Evolutionary conservation across 768 basidiomycete genomes (phyloP), one percentile per base, ranked within the genome.

Genomic region (Kockovaella imperatae): DNA sequence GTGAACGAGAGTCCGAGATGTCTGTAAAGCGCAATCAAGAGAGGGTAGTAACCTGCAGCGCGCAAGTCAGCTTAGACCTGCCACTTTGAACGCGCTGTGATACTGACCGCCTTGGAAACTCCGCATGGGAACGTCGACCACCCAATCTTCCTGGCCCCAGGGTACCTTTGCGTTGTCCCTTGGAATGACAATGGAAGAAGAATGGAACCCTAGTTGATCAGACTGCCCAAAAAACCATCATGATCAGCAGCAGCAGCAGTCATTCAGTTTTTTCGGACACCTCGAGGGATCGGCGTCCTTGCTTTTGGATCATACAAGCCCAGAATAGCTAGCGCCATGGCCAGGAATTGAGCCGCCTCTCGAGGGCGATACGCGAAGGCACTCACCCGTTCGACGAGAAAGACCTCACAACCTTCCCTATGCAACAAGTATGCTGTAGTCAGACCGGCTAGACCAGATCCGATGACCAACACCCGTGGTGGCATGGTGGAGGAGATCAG

Each of bases 101-200:
- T 1, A 32, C 78, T 42, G 46, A 81, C 83, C 83, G 72, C 81
- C 81, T 75, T 87, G 84, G 62, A 87, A 86, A 1, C 81, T 81
- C 32, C 85, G 73, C 85, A 87, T 87, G 0, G 85, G 85, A 0
- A 86, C 84, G 61, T 87, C 84, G 3, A 86, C 75, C n/a, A 64
- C 49, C 57, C 78, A 79, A 47, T 26, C 31, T 3, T 11, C 52
- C 8, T 45, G 10, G 8, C 26, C 11, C 34, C 29, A 24, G 21
- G 11, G 41, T 44, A 14, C 17, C 25, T 24, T 42, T 23, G 32
- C 2, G 5, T 10, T 20, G 30, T 25, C 23, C 26, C 48, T 30
- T 31, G 64, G 61, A 3, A 72, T 47, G 3, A 60, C 50, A 17
- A 75, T 53, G 18, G 70, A 72, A 4, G 79, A 74, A 3, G 80